phyloP scores from a whole-genome alignment of 306 rosid genomes.

The Delonix regia region DNA sequence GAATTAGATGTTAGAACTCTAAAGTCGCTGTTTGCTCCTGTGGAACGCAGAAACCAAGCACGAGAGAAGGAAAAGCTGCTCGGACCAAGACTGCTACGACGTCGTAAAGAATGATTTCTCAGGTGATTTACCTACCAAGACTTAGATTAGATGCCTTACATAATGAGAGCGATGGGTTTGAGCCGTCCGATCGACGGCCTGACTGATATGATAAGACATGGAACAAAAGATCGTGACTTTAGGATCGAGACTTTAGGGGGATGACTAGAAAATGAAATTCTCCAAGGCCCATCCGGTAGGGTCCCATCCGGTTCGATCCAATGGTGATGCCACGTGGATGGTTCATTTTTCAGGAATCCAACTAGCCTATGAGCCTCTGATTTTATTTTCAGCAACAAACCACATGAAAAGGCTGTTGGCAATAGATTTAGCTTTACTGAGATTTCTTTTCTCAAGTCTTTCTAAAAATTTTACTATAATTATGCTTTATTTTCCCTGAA shows the following conservation, averaged over 20 bases:
- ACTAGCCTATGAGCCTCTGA: neutral
- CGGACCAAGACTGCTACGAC: slow-evolving; percentile 66
- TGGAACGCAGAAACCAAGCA: slow-evolving; percentile 38
- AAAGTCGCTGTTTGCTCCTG: neutral
- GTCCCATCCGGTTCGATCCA: neutral
- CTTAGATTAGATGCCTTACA: neutral
- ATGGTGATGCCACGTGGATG: slow-evolving; percentile 50
- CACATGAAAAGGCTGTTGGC: neutral
- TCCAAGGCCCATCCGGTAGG: neutral
- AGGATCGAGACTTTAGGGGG: too few relatives aligned
- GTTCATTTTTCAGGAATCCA: neutral
- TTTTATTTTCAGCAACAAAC: neutral
- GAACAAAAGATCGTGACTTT: neutral
- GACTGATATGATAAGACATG: slow-evolving; percentile 31
- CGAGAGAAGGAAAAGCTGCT: slow-evolving; percentile 66
- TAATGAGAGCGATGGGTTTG: neutral
- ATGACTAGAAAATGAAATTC: neutral
- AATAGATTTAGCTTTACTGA: neutral
- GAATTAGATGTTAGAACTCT: neutral
- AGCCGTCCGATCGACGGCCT: slow-evolving; percentile 38
- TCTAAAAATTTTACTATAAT: neutral
- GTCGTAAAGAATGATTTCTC: slow-evolving; percentile 54
- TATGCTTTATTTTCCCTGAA: neutral
- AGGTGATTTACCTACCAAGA: slow-evolving; percentile 45
- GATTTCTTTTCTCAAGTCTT: neutral